A percentile compares a stretch with the other conserved stretches of the same genome.
Conservation (phyloP, 345 rosid species). For the Dipteronia dyeriana region DNA sequence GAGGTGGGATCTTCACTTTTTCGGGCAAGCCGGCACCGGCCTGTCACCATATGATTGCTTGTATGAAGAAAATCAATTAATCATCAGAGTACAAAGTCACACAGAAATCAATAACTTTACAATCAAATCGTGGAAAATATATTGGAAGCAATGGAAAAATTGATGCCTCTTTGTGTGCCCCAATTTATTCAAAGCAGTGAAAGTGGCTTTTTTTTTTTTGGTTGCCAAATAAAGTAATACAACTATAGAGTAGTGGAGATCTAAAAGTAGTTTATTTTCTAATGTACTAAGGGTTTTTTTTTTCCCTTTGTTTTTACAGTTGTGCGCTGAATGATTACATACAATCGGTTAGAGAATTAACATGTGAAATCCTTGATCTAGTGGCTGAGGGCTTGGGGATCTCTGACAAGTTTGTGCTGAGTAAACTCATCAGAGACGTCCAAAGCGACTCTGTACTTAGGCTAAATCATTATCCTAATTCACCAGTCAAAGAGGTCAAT, state of each 20-base stretch:
- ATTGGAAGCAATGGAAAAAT: background rate
- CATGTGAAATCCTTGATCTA: slow-evolving; percentile 76
- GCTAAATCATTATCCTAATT: slow-evolving; percentile 73
- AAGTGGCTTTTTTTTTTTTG: background rate
- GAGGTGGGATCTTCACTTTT: background rate
- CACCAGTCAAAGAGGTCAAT: slow-evolving; percentile 20
- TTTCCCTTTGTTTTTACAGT: slow-evolving; percentile 34
- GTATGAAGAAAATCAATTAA: slow-evolving; percentile 10
- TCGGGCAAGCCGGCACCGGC: background rate
- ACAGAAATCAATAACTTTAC: background rate
- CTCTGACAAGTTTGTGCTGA: slow-evolving; percentile 49
- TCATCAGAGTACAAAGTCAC: background rate
- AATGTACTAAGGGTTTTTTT: background rate
- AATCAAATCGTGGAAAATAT: background rate
- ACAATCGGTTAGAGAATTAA: slow-evolving; percentile 53
- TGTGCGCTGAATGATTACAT: slow-evolving; percentile 66
- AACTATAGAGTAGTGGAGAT: background rate
- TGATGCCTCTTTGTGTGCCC: background rate
- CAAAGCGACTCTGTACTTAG: slow-evolving; percentile 74
- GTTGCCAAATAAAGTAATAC: background rate
- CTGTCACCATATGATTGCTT: slow-evolving; percentile 12
- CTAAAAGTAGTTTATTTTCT: background rate
- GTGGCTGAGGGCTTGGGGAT: slow-evolving; percentile 78
- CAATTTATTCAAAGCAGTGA: background rate
- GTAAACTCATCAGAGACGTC: slow-evolving; percentile 68